Percentiles rank a stretch among this genome's conserved stretches.
Conservation (phyloP, 2,329 filamentous ascomycete genomes). For the Xylariaceae sp. region DNA sequence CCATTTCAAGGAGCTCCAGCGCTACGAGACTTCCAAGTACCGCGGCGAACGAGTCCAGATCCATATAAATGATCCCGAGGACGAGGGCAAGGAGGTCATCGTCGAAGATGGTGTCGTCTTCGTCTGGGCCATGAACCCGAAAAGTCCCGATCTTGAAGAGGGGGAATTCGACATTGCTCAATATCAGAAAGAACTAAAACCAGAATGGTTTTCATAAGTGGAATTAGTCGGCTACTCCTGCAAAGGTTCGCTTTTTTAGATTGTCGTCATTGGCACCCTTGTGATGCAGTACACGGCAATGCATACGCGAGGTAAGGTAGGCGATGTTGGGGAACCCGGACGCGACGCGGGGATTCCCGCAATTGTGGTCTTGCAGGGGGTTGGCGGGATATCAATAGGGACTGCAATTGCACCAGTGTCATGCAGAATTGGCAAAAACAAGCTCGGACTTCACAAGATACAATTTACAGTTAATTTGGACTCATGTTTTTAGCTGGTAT, state of each 20-base stretch:
- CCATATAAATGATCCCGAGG: neutral
- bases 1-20: constrained; percentile 2
- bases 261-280: no score
- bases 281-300: no score
- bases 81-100: neutral
- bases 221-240: neutral
- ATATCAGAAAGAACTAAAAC: neutral
- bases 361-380: neutral
- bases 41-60: neutral
- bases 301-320: no score
- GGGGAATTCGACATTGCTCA: constrained; percentile 3
- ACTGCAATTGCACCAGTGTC: no score
- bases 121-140: constrained; percentile 5
- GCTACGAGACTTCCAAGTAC: constrained; percentile 5
- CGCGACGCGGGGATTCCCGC: constrained; percentile 3
- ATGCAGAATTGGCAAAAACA: no score
- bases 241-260: no score
- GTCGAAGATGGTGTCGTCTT: constrained; percentile 5
- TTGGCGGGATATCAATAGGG: no score
- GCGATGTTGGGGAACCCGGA: no score
- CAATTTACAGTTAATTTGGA: neutral
- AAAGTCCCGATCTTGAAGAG: neutral
- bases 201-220: neutral
- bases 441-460: no score
- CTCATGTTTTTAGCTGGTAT: constrained; percentile 6